Evolutionary conservation across 352 stramenopile species (phyloP), one percentile per base, ranked within the genome.

Genomic region (Poterioochromonas sp.): DNA sequence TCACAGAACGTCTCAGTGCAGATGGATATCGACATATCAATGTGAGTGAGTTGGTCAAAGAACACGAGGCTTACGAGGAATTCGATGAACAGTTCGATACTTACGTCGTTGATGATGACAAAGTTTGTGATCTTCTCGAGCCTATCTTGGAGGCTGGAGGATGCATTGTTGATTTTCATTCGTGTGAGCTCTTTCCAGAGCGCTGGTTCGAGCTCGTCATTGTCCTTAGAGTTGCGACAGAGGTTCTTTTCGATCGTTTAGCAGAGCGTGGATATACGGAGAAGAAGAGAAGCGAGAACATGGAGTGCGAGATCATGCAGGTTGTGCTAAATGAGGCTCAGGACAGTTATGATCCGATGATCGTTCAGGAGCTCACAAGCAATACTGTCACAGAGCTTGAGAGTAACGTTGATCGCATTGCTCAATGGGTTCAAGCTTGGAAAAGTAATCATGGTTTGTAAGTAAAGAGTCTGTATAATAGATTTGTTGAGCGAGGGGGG

Each of bases 301-400:
- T 96, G 82, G 87, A 96, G 84, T 97, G 91, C 79, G 95, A 98
- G 86, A 99, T 99, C 83, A 98, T 99, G 94, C 90, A 93, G 83
- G 91, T 98, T 11, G 90, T 98, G 62, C 82, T 97, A 20, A 92
- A 98, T 65, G 94, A 98, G 73, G 93, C 94, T 22, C 83, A 85
- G 29, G 92, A 97, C 83, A 93, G 86, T 70, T 98, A 98, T 83
- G 90, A 89, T 34, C 40, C 82, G 0, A 90, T 96, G 79, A 97
- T 98, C 82, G 93, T 98, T 35, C 92, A 97, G 77, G 92, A 94
- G 82, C 83, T 98, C n/a, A 73, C 84, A 39, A 97, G 91, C 74
- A 91, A 95, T 81, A 97, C 91, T 40, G 84, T 96, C 5, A 91
- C 97, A 43, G 93, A 98, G 70, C 94, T 98, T 90, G 93, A 98